Base-by-base conservation (phyloP, 2,329 filamentous ascomycete genomes). In the Colletotrichum tropicicola region DNA sequence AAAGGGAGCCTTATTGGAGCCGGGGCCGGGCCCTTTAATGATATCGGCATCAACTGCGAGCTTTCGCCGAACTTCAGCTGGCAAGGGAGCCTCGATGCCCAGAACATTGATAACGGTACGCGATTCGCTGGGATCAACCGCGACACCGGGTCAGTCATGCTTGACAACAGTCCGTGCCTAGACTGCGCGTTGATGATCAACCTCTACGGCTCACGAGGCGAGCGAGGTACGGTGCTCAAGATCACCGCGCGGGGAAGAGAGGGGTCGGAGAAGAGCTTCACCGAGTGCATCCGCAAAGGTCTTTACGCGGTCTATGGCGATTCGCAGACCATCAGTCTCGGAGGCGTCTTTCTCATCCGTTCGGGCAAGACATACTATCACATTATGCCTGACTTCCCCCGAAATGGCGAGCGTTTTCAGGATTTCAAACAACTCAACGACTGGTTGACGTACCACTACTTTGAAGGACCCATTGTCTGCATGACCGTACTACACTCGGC, bases 351-450 rank as follows among this genome's bases (percentile, higher is more conserved):
- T 56, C 53, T 82, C 4, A 69, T 82, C 37, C 76, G 75, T 51
- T 66, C 69, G 0, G 80, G 79, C 0, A 77, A 69, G 19, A 73
- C 76, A 5, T 75, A 72, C 6, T 74, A 79, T 10, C 80, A 83
- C 65, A 75, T 83, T 12, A 83, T 82, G 80, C 80, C 80, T 1
- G 80, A 82, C 65, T 82, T 83, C 44, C 78, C 79, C 67, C 0
- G 55, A 72, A 15, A 47, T n/a, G n/a, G n/a, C n/a, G 59, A 5
- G 59, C 61, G 57, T 70, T 79, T 81, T 53, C 53, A 65, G 2
- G 62, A 72, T 17, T 66, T 73, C 0, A 55, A 70, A 0, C 70
- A 75, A 3, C 55, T 81, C 23, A 71, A 76, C 8, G 45, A 72
- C 2, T 83, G 81, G 81, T 67, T 83, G 39, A 75, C 71, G 1